A percentile compares a stretch with the other conserved stretches of the same genome.
Conservation (phyloP, 345 rosid species). For the Mangifera indica region DNA sequence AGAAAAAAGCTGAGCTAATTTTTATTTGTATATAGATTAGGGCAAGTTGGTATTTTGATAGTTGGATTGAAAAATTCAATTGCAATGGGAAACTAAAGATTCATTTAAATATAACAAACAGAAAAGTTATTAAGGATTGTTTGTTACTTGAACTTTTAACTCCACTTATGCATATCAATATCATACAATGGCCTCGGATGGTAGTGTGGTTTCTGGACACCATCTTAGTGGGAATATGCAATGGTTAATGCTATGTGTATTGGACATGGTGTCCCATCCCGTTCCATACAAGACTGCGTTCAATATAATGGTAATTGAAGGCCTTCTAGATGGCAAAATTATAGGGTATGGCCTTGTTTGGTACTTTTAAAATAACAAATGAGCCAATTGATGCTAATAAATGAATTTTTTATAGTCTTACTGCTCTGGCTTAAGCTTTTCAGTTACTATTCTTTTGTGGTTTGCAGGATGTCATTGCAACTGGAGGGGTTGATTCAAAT, state of each 20-base stretch:
- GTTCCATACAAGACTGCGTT: background rate
- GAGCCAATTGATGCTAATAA: no score
- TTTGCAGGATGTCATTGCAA: conserved; percentile 78
- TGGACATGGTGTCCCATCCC: background rate
- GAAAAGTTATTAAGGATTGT: background rate
- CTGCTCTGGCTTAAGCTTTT: conserved; percentile 11
- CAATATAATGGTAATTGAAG: background rate
- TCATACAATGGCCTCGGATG: background rate
- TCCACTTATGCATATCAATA: background rate
- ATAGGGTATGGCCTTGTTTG: background rate
- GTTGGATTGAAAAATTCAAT: background rate
- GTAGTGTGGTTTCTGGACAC: background rate
- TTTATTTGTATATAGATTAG: background rate
- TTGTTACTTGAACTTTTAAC: background rate
- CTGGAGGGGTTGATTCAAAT: conserved; percentile 87
- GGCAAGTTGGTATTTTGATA: background rate
- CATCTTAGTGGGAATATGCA: background rate
- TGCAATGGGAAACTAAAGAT: background rate
- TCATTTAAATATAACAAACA: background rate
- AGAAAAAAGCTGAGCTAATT: background rate
- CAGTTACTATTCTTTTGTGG: conserved; percentile 14
- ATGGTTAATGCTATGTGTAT: background rate
- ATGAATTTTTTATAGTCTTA: background rate
- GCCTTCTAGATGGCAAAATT: background rate
- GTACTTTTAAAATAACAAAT: background rate